Percentiles rank a stretch among this genome's conserved stretches.
Conservation (phyloP, 2,329 filamentous ascomycete genomes). For the Penicillium sp. region DNA sequence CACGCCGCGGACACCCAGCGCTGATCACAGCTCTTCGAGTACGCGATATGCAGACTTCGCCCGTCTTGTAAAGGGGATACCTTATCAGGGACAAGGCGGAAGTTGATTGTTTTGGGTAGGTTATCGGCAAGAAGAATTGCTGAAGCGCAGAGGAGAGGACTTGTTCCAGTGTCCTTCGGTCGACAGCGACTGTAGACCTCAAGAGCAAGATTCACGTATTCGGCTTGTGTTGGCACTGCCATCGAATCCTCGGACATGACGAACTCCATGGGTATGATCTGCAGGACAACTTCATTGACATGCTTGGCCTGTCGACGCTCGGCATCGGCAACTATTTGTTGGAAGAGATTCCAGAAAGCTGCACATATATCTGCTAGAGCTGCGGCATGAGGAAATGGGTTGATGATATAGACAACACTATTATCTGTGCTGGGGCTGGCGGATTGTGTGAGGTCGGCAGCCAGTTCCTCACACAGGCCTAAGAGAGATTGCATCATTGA, state of each 20-base stretch:
- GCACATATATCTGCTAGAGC: conserved; percentile 56
- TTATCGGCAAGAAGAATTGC: conserved; percentile 57
- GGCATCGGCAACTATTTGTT: conserved; percentile 51
- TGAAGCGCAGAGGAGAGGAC: conserved; percentile 51
- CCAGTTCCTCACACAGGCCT: conserved; percentile 38
- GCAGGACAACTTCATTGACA: conserved; percentile 55
- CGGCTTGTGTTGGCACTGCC: conserved; percentile 52
- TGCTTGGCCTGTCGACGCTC: conserved; percentile 33
- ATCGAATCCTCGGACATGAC: conserved; percentile 55
- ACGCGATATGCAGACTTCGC: conserved; percentile 60
- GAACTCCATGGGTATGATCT: conserved; percentile 59
- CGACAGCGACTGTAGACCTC: conserved; percentile 62
- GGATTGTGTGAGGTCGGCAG: conserved; percentile 39
- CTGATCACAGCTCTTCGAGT: conserved; percentile 56
- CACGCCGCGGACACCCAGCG: conserved; percentile 62
- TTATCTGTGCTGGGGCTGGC: conserved; percentile 38
- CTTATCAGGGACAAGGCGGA: conserved; percentile 55
- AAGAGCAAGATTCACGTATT: conserved; percentile 54
- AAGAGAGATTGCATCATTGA: conserved; percentile 39
- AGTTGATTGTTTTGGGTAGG: conserved; percentile 56
- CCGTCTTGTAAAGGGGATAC: conserved; percentile 59
- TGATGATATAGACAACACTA: conserved; percentile 61
- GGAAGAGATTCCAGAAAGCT: conserved; percentile 59
- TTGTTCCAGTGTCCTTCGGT: conserved; percentile 38
- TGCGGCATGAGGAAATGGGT: conserved; percentile 53